Evolutionary conservation across 345 rosid species (phyloP).

Genomic region (Pugionium cornutum): DNA sequence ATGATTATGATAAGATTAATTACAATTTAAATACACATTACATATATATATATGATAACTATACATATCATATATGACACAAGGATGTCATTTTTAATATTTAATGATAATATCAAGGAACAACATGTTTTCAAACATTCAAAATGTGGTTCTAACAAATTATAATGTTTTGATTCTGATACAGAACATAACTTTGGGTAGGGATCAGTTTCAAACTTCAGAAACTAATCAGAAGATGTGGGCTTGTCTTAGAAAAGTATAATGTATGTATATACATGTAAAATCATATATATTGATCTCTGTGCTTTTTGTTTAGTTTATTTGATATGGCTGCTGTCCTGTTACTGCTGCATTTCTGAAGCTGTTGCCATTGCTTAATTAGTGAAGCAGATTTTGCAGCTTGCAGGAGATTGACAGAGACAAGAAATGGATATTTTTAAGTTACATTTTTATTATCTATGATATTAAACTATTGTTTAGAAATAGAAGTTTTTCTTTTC

Average conservation of each 20-base stretch:
- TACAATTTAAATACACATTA: slow-evolving; percentile 2
- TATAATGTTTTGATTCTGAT: not conserved
- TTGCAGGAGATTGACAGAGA: slow-evolving; percentile 39
- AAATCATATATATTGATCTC: not conserved
- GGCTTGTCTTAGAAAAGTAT: slow-evolving; percentile 27
- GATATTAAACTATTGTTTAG: not conserved
- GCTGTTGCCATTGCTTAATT: slow-evolving; percentile 34
- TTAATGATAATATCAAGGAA: slow-evolving; percentile 28
- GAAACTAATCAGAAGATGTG: slow-evolving; percentile 31
- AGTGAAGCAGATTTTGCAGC: slow-evolving; percentile 39
- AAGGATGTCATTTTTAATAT: slow-evolving; percentile 8
- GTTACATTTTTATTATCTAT: not conserved
- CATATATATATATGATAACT: slow-evolving; percentile 21
- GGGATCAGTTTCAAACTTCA: slow-evolving; percentile 40
- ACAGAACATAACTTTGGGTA: slow-evolving; percentile 28
- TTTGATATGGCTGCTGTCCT: slow-evolving; percentile 39
- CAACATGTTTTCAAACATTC: not conserved
- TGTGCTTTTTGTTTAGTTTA: slow-evolving; percentile 27
- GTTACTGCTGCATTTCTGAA: slow-evolving; percentile 35
- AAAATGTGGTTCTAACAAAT: slow-evolving; percentile 2
- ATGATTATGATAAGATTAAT: slow-evolving; percentile 14
- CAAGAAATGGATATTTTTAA: not conserved
- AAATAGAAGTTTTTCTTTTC: too few relatives aligned
- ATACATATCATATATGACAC: slow-evolving; percentile 18
- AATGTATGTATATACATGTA: slow-evolving; percentile 4